Evolutionary conservation across 805 yeast genomes (phyloP).

Genomic region (Candida railenensis): DNA sequence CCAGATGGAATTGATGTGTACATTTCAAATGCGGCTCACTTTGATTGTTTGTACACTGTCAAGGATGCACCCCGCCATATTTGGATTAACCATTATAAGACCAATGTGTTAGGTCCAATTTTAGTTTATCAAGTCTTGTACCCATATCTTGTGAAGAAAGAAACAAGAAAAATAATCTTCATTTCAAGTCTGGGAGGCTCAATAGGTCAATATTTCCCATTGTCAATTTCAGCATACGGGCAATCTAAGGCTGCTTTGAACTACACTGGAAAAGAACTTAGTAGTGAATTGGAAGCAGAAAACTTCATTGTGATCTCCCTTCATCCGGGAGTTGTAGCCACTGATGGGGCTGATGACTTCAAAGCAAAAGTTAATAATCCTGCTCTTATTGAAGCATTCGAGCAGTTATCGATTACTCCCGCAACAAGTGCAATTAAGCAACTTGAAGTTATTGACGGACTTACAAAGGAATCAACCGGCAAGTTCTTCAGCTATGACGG

Average conservation of each 20-base stretch:
- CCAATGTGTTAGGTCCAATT: conserved; percentile 33
- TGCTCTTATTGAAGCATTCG: not conserved
- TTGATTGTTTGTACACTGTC: conserved; percentile 12
- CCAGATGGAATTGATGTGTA: conserved; percentile 26
- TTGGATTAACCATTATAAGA: conserved; percentile 12
- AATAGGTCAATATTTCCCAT: conserved; percentile 18
- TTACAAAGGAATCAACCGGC: conserved; percentile 22
- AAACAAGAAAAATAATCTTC: conserved; percentile 25
- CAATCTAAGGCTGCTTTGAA: conserved; percentile 38
- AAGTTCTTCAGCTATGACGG: conserved; percentile 25
- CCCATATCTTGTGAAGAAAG: conserved; percentile 21
- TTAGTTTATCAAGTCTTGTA: conserved; percentile 23
- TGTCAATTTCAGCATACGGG: conserved; percentile 23
- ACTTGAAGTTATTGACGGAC: conserved; percentile 14
- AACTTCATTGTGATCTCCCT: conserved; percentile 28
- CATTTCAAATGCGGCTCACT: conserved; percentile 32
- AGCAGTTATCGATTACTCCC: conserved; percentile 7
- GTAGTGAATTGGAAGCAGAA: conserved; percentile 20
- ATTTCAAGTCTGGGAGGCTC: conserved; percentile 27
- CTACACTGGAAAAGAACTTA: conserved; percentile 22
- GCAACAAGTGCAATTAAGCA: conserved; percentile 12
- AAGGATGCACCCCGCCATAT: conserved; percentile 16
- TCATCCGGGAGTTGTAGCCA: conserved; percentile 40
- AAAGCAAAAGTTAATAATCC: not conserved
- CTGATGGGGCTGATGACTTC: conserved; percentile 24